A percentile compares a stretch with the other conserved stretches of the same genome.
Conservation (phyloP, 805 yeast species). For the Candida oleophila region DNA sequence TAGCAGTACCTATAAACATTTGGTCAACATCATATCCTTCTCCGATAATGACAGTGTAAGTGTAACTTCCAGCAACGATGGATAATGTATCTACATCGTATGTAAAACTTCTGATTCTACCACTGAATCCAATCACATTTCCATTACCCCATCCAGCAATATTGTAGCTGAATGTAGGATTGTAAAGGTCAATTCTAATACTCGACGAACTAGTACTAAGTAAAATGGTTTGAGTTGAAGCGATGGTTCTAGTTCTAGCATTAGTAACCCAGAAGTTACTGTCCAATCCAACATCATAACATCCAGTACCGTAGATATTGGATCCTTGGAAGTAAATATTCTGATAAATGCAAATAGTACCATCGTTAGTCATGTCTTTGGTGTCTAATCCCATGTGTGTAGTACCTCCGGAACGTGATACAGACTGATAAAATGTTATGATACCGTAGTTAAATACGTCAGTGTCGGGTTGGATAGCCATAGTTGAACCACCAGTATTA, state of each 20-base stretch:
- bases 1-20: background rate
- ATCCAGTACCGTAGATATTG: conserved; percentile 16
- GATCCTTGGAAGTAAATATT: conserved; percentile 13
- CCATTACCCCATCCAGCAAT: conserved; percentile 29
- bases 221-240: conserved; percentile 14
- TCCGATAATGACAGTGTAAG: background rate
- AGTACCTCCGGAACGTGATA: background rate
- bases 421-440: conserved; percentile 4
- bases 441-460: conserved; percentile 6
- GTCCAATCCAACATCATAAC: conserved; percentile 14
- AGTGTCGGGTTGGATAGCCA: conserved; percentile 2
- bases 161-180: conserved; percentile 3
- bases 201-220: conserved; percentile 7
- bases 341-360: conserved; percentile 15
- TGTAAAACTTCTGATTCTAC: conserved; percentile 10
- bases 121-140: conserved; percentile 23
- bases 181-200: background rate
- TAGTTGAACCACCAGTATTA: background rate
- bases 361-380: conserved; percentile 9
- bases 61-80: background rate
- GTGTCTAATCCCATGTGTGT: conserved; percentile 1
- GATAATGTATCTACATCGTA: background rate
- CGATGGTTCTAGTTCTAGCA: conserved; percentile 11
- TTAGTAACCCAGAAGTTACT: conserved; percentile 12
- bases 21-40: background rate